Base-by-base conservation (phyloP, 768 basidiomycete genomes). In the Boletus vermiculosoides region DNA sequence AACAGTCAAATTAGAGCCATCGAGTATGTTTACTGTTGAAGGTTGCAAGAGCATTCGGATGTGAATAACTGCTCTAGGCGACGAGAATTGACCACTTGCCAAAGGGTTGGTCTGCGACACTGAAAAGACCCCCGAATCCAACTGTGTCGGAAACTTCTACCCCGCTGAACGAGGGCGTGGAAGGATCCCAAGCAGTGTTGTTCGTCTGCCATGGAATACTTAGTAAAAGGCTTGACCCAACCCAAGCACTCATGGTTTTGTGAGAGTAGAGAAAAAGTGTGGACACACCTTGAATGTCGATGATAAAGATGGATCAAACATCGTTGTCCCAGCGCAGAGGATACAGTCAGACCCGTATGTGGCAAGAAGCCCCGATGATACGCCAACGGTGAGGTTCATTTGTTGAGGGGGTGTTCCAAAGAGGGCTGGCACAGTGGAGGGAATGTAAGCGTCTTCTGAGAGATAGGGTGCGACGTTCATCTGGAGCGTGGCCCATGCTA, bases 321-420 rank as follows among this genome's bases (percentile, higher is more conserved):
- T 33, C 22, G 48, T 52, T 18, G 50, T 12, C 16, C 68, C 69
- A 39, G 59, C 52, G 28, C 69, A 71, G 47, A 72, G 60, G 16
- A 72, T 48, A 37, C 69, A 71, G 41, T 72, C 62, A 2, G 60
- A 52, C 5, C 44, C 45, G 44, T 65, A 70, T 12, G 64, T 56
- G 12, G 48, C 58, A 30, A 70, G 54, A 36, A 30, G 1, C 4
- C 52, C 60, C 1, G 59, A 23, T 22, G 62, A 41, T 2, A 70
- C 22, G 13, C 53, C 54, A 34, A 70, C 60, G 10, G 70, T 69
- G n/a, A 70, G 51, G 30, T 65, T 58, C 42, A 71, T 25, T 46
- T 64, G 58, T 46, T 70, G 69, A 22, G 70, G 65, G 12, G 69
- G 70, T 11, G 65, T 69, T 15, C 69, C 67, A 28, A 70, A 20